These are phyloP conservation scores for Dimocarpus longan DNA, from an alignment of 345 rosid genomes.

Conservation along the genomic window DNA sequence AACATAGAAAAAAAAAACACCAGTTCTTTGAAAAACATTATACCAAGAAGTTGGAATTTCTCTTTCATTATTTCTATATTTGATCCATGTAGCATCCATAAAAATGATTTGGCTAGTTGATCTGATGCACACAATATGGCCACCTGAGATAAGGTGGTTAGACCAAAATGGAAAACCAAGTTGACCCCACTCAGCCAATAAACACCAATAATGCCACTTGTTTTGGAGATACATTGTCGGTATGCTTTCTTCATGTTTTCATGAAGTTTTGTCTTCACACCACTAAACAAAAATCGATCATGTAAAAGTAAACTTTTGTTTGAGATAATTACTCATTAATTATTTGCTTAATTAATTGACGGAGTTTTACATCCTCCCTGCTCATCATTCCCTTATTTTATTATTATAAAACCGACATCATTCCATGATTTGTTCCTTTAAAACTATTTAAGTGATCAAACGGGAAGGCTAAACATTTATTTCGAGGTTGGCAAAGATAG, in stretches of 20 bases:
- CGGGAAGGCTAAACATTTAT: not conserved
- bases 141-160: not conserved
- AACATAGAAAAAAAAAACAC: too few species aligned
- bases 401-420: not conserved
- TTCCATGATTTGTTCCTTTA: not conserved
- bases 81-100: not conserved
- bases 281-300: not conserved
- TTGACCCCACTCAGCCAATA: constrained; percentile 6
- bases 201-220: constrained; percentile 9
- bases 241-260: constrained; percentile 19
- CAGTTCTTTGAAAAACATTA: too few species aligned
- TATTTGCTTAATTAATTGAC: constrained; percentile 22
- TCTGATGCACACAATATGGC: not conserved
- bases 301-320: constrained; percentile 2
- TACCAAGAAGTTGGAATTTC: not conserved
- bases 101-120: not conserved
- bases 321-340: constrained; percentile 1
- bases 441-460: not conserved
- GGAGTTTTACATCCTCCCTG: constrained; percentile 2
- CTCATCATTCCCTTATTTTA: constrained; percentile 28
- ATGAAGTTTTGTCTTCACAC: constrained; percentile 24
- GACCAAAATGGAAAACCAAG: not conserved
- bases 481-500: not conserved
- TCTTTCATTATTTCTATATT: not conserved
- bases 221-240: constrained; percentile 23